These are phyloP conservation scores for Collariella sp. DNA, from an alignment of 495 filamentous ascomycete genomes.

Conservation along the genomic window DNA sequence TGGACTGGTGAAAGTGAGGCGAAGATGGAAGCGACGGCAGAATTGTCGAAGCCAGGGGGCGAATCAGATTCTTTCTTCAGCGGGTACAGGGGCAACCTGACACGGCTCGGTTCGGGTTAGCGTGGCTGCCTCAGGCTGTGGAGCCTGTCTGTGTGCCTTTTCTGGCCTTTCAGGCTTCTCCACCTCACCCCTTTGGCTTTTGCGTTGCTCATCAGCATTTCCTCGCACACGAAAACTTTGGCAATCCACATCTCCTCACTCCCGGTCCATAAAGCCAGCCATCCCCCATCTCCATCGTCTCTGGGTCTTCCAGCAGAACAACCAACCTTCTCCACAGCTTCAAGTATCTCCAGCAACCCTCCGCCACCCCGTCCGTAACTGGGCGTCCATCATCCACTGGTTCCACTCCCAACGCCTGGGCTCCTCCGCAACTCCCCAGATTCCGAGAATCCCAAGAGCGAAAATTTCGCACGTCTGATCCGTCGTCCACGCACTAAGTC, in stretches of 20 bases:
- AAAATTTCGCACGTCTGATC: conserved; percentile 15
- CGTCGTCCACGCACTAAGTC: conserved; percentile 2
- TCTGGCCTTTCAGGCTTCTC: background rate
- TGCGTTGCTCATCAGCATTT: background rate
- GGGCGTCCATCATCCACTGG: conserved; percentile 1
- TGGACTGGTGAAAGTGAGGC: background rate
- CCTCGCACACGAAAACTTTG: background rate
- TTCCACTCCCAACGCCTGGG: conserved; percentile 1
- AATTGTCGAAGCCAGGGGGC: background rate
- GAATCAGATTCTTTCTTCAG: background rate
- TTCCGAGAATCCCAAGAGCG: conserved; percentile 4
- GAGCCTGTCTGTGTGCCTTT: background rate
- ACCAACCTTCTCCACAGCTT: background rate
- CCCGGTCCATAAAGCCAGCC: background rate
- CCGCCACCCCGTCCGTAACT: background rate
- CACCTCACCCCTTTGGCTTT: background rate
- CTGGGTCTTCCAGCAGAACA: background rate
- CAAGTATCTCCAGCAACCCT: background rate
- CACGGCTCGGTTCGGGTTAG: background rate
- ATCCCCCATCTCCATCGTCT: background rate
- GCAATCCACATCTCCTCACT: conserved; percentile 1
- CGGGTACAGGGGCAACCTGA: background rate
- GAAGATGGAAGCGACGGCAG: background rate
- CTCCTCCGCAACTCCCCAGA: conserved; percentile 5
- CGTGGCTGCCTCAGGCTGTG: conserved; percentile 1